A percentile compares a stretch with the other conserved stretches of the same genome.
phyloP scores from a whole-genome alignment of 768 basidiomycete species.

The Arthromyces matolae region DNA sequence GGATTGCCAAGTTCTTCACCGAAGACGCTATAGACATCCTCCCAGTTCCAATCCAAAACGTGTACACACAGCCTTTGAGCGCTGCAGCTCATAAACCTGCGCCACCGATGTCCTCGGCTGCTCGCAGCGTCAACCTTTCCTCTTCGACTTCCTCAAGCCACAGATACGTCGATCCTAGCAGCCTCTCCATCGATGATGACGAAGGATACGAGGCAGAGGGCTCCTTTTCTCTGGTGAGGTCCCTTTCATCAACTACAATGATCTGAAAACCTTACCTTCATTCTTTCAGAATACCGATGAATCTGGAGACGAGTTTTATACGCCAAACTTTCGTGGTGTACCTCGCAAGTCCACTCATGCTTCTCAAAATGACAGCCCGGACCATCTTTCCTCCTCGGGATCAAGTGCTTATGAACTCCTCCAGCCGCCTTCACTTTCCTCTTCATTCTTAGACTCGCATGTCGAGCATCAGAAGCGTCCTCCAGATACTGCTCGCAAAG shows the following conservation, averaged over 20 bases:
- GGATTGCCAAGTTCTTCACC: conserved; percentile 34
- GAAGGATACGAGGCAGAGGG: conserved; percentile 24
- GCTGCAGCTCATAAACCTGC: conserved; percentile 17
- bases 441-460: conserved; percentile 4
- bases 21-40: conserved; percentile 32
- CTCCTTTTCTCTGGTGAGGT: conserved; percentile 25
- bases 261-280: conserved; percentile 12
- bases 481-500: conserved; percentile 16
- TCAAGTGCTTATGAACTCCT: conserved; percentile 23
- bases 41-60: conserved; percentile 14
- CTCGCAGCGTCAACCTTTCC: conserved; percentile 33
- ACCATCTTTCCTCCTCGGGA: conserved; percentile 16
- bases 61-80: conserved; percentile 16
- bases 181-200: conserved; percentile 39
- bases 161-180: conserved; percentile 41
- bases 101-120: conserved; percentile 31
- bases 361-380: conserved; percentile 23
- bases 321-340: conserved; percentile 13
- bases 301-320: conserved; percentile 28
- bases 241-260: conserved; percentile 7
- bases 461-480: conserved; percentile 18
- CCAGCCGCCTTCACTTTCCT: conserved; percentile 15
- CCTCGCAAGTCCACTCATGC: conserved; percentile 17
- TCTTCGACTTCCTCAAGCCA: conserved; percentile 38
- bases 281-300: conserved; percentile 23